Conservation (phyloP, 345 rosid species). For the Syzygium oleosum region DNA sequence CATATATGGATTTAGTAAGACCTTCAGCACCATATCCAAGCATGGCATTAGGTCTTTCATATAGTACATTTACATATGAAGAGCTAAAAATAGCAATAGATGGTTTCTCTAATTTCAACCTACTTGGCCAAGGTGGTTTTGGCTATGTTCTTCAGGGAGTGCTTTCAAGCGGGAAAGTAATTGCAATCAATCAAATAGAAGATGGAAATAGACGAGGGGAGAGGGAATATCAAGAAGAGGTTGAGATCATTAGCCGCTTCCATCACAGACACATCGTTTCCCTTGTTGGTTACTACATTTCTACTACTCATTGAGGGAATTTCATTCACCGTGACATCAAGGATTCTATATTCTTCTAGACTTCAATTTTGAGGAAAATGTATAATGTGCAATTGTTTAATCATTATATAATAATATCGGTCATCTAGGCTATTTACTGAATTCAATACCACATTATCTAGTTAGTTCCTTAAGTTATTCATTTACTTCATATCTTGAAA, state of each 20-base stretch:
- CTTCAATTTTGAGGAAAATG: conserved; percentile 69
- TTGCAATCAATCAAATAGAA: conserved; percentile 61
- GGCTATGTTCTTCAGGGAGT: conserved; percentile 69
- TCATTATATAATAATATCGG: rapidly evolving
- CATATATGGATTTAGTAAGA: too few relatives aligned
- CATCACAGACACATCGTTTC: conserved; percentile 68
- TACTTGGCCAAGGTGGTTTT: conserved; percentile 5
- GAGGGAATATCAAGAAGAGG: conserved; percentile 56
- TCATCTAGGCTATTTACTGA: not conserved
- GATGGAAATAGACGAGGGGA: conserved; percentile 56
- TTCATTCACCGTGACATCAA: conserved; percentile 85
- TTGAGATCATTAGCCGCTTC: conserved; percentile 44
- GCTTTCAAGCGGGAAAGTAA: conserved; percentile 35
- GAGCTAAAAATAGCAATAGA: not conserved
- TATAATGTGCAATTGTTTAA: conserved; percentile 8
- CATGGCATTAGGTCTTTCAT: not conserved
- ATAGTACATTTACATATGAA: not conserved
- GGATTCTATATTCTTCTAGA: conserved; percentile 73
- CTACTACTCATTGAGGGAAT: conserved; percentile 12
- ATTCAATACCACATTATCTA: not conserved
- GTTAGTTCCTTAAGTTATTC: not conserved
- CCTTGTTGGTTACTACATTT: conserved; percentile 51
- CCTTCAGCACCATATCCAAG: not conserved
- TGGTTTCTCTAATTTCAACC: not conserved
- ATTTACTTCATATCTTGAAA: not conserved